Conservation (phyloP, 2,329 filamentous ascomycete genomes). For the Chaetomium sp. region DNA sequence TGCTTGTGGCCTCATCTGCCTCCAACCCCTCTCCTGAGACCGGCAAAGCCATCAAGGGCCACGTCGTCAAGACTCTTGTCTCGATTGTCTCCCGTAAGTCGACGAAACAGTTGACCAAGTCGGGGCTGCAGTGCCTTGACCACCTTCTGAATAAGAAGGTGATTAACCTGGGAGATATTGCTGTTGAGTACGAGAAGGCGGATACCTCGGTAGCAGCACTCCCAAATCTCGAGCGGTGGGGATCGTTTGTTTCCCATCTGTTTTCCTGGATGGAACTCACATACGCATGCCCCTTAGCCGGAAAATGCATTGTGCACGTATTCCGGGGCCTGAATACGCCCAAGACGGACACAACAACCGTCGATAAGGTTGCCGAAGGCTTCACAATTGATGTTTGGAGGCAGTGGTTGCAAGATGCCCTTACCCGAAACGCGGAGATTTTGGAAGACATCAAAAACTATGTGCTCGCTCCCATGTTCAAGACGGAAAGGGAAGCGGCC, state of each 20-base stretch:
- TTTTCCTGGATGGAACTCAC: constrained; percentile 47
- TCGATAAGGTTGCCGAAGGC: constrained; percentile 3
- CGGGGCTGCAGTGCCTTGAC: constrained; percentile 60
- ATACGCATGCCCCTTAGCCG: constrained; percentile 53
- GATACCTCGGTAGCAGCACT: constrained; percentile 24
- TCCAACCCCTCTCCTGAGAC: constrained; percentile 42
- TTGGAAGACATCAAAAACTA: constrained; percentile 60
- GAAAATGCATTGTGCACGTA: constrained; percentile 54
- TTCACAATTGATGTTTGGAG: constrained; percentile 46
- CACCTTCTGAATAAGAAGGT: constrained; percentile 58
- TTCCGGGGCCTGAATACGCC: constrained; percentile 42
- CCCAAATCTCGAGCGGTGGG: constrained; percentile 26
- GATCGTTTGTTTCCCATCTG: constrained; percentile 29
- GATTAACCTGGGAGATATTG: constrained; percentile 42
- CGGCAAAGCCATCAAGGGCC: constrained; percentile 35
- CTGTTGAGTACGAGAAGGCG: constrained; percentile 35
- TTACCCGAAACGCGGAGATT: constrained; percentile 43
- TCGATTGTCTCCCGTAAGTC: constrained; percentile 55
- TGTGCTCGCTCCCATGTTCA: constrained; percentile 57
- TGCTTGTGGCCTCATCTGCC: constrained; percentile 45
- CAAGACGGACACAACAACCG: constrained; percentile 21
- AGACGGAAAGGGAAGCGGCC: constrained; percentile 46
- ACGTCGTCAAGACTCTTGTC: constrained; percentile 46
- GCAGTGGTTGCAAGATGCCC: constrained; percentile 47
- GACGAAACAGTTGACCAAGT: constrained; percentile 60